Base-by-base conservation (phyloP, 2,329 filamentous ascomycete genomes). In the Colletotrichum coccodes region DNA sequence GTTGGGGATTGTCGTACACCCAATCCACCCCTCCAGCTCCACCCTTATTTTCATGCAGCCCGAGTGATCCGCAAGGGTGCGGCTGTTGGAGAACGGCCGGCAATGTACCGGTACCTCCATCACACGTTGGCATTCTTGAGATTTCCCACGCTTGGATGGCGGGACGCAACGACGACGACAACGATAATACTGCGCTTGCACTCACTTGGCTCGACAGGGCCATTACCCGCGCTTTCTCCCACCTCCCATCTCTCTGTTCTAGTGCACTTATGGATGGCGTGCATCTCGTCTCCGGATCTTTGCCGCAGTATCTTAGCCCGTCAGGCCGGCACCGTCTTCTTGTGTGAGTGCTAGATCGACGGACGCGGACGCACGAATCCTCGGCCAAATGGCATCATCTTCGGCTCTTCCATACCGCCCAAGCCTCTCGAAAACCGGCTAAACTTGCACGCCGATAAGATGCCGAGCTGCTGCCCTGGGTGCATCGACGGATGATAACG, bases 1-100 rank as follows among this genome's bases (percentile, higher is more conserved):
- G 77, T 82, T 83, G 80, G 81, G 81, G 81, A 81, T 77, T 71
- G 71, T 70, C 63, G 59, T 52, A 63, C 67, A 68, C 67, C 67
- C 28, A 50, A 50, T 50, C 54, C 67, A 67, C 67, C 44, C 64
- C 64, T 67, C 64, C 21, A 68, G 57, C 63, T 63, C 67, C 66
- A 69, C 67, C 64, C 57, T 47, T 59, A 64, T 58, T 57, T 62
- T 70, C 64, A 70, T 70, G 63, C 66, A 69, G 66, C 66, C 66
- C 61, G 47, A 69, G 54, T 49, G 65, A 70, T 62, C 64, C 57
- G 67, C 64, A 70, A 70, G 63, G 67, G 67, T 70, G 42, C 61
- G 34, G 56, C 56, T 60, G 66, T 66, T 69, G 62, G 66, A 69
- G 66, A 69, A 69, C 62, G 61, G 49, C 26, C 61, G 73, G 70